Evolutionary conservation across 768 basidiomycete genomes (phyloP).

Genomic region (Pulveroboletus frians): DNA sequence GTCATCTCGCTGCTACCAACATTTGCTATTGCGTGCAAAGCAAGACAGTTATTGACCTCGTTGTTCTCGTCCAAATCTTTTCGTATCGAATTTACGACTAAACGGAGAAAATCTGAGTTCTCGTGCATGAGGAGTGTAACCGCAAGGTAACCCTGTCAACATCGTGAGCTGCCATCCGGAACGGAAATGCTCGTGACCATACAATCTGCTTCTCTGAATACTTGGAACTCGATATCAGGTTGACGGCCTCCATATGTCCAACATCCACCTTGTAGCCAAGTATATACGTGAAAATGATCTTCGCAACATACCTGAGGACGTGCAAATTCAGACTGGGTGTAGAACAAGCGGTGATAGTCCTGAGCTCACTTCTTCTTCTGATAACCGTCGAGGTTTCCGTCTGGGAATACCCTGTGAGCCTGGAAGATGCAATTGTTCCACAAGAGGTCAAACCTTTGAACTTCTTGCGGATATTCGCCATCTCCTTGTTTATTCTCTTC

Average conservation of each 20-base stretch:
- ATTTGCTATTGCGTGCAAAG: slow-evolving; percentile 96
- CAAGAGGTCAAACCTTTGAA: slow-evolving; percentile 71
- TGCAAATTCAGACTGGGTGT: slow-evolving; percentile 14
- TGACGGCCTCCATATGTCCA: slow-evolving; percentile 99
- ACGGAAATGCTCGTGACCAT: slow-evolving; percentile 27
- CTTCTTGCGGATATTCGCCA: slow-evolving; percentile 99
- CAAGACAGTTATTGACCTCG: slow-evolving; percentile 93
- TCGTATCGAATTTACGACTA: slow-evolving; percentile 97
- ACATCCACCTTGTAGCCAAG: slow-evolving; percentile 98
- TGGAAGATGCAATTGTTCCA: slow-evolving; percentile 2
- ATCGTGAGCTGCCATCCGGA: slow-evolving; percentile 1
- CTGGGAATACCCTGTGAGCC: slow-evolving; percentile 34
- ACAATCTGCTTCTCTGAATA: slow-evolving; percentile 99
- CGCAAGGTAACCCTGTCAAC: slow-evolving; percentile 85
- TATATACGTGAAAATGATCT: slow-evolving; percentile 99
- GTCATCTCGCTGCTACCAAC: slow-evolving; percentile 99
- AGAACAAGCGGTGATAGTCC: slow-evolving; percentile 7
- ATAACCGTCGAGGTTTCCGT: slow-evolving; percentile 83
- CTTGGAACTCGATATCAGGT: slow-evolving; percentile 90
- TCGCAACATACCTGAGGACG: slow-evolving; percentile 80
- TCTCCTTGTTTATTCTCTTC: slow-evolving; percentile 99
- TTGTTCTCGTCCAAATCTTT: slow-evolving; percentile 95
- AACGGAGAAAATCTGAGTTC: slow-evolving; percentile 91
- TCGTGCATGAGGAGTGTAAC: slow-evolving; percentile 98
- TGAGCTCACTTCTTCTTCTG: slow-evolving; percentile 84